Percentiles rank a stretch among this genome's conserved stretches.
Evolutionary conservation across 768 basidiomycete species (phyloP).

Genomic region (Lactarius trivialis): DNA sequence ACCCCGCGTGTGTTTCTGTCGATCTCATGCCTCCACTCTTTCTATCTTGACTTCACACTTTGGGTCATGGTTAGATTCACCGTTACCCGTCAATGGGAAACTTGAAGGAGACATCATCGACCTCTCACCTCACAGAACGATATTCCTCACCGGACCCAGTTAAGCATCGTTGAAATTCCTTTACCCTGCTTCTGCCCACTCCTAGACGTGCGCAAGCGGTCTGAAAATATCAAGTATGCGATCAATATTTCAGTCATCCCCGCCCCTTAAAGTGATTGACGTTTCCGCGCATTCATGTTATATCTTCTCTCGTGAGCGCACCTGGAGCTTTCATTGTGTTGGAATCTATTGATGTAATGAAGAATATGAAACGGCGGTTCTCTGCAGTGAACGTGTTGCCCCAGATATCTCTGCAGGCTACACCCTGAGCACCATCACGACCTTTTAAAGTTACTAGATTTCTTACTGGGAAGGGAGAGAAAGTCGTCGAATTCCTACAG

Average conservation of each 20-base stretch:
- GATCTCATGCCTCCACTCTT: too few species aligned
- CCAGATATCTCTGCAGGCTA: too few species aligned
- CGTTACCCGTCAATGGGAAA: background rate
- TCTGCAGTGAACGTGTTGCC: too few species aligned
- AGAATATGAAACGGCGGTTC: too few species aligned
- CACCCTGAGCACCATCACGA: too few species aligned
- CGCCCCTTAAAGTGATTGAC: background rate
- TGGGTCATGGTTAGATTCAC: background rate
- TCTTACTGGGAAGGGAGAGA: too few species aligned
- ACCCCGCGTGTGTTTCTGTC: too few species aligned
- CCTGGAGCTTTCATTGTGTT: background rate
- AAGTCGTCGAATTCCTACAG: too few species aligned
- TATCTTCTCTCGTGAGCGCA: background rate
- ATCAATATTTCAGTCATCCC: background rate
- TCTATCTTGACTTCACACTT: background rate
- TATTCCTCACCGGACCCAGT: background rate
- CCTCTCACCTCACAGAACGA: background rate
- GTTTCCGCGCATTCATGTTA: background rate
- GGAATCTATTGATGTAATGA: too few species aligned
- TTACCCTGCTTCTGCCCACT: background rate
- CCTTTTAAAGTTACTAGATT: too few species aligned
- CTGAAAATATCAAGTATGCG: background rate
- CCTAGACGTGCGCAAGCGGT: background rate
- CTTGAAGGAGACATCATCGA: background rate
- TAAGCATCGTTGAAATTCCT: background rate